Conservation (phyloP, 2,329 filamentous ascomycete species). For the Drechslerella coelobrocha region DNA sequence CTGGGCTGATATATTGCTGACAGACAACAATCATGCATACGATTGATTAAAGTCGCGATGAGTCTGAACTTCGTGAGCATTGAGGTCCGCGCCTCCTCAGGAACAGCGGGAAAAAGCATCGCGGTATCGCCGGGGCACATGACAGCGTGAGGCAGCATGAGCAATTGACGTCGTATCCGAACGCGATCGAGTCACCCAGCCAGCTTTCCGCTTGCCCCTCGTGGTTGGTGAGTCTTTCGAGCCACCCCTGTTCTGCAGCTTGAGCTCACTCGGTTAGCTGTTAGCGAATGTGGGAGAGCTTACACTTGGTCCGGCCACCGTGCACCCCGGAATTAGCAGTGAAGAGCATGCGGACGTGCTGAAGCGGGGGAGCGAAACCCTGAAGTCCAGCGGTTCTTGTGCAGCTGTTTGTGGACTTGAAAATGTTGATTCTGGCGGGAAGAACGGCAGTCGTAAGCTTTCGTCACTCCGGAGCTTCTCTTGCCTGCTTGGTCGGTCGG, state of each 20-base stretch:
- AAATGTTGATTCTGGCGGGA: constrained; percentile 30
- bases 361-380: not conserved
- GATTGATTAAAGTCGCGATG: too few relatives aligned
- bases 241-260: constrained; percentile 13
- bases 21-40: too few relatives aligned
- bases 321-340: not conserved
- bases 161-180: not conserved
- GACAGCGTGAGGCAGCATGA: too few relatives aligned
- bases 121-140: too few relatives aligned
- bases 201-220: not conserved
- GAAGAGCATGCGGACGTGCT: not conserved
- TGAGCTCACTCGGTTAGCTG: not conserved
- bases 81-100: too few relatives aligned
- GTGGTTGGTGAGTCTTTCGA: constrained; percentile 31
- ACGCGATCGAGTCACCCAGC: not conserved
- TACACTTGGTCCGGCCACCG: not conserved
- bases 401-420: constrained; percentile 4
- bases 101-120: too few relatives aligned
- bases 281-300: not conserved
- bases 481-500: constrained; percentile 24
- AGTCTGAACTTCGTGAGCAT: too few relatives aligned
- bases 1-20: too few relatives aligned
- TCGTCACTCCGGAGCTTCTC: constrained; percentile 1
- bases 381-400: not conserved
- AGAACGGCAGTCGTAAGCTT: constrained; percentile 17